Evolutionary conservation across 1,139 yeast species (phyloP).

Genomic region (Blastobotrys raffinosifermentans): DNA sequence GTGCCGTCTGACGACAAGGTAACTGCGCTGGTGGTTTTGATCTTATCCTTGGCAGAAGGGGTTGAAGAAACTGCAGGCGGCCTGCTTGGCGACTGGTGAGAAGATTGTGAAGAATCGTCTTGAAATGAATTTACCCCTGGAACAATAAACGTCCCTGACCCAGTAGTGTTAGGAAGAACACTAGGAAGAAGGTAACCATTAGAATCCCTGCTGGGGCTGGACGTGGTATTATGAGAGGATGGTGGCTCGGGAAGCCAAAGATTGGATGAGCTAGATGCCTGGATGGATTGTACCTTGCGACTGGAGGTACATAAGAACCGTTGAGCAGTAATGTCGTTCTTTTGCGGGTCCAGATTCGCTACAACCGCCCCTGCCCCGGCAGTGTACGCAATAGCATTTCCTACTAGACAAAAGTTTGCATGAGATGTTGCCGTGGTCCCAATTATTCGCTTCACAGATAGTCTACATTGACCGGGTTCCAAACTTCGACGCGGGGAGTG

Average conservation of each 20-base stretch:
- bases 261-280: conserved; percentile 8
- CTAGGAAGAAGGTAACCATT: conserved; percentile 9
- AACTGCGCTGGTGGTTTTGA: conserved; percentile 50
- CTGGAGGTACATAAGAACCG: conserved; percentile 25
- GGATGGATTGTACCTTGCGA: conserved; percentile 15
- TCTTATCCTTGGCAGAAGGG: conserved; percentile 36
- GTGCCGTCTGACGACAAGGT: conserved; percentile 50
- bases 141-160: background rate
- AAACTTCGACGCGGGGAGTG: no score
- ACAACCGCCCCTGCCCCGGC: conserved; percentile 69
- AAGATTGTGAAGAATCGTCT: background rate
- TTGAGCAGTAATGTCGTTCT: conserved; percentile 9
- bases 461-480: background rate
- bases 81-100: background rate
- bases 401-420: conserved; percentile 39
- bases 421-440: conserved; percentile 40
- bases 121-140: background rate
- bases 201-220: conserved; percentile 8
- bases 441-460: conserved; percentile 27
- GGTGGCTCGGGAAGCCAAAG: conserved; percentile 8
- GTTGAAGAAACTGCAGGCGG: background rate
- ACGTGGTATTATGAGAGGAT: background rate
- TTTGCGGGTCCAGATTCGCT: conserved; percentile 22
- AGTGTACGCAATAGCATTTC: conserved; percentile 47
- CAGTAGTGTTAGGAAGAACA: background rate